Percentiles rank a stretch among this genome's conserved stretches.
Evolutionary conservation across 352 stramenopile species (phyloP).

Genomic region (Globisporangium mamillatum): DNA sequence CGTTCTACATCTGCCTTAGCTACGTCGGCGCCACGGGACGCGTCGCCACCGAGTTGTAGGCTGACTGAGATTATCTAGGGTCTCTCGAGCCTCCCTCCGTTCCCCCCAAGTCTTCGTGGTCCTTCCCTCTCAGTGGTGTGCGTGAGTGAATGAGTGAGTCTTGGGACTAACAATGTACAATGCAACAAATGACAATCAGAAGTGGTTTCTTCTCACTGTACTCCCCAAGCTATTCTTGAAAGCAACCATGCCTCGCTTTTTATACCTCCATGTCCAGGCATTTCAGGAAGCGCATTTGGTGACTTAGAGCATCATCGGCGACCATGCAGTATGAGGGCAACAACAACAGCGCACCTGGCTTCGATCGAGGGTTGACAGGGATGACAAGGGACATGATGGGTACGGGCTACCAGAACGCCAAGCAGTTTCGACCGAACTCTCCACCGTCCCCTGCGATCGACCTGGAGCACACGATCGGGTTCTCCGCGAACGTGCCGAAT

Average conservation of each 20-base stretch:
- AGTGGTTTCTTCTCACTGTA: background rate
- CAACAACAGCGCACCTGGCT: slow-evolving; percentile 15
- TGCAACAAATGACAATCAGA: background rate
- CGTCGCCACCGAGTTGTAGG: background rate
- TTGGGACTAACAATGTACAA: background rate
- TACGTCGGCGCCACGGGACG: slow-evolving; percentile 41
- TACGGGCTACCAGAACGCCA: background rate
- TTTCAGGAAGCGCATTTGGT: background rate
- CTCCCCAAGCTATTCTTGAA: background rate
- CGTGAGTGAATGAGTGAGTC: no score
- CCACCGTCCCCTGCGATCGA: slow-evolving; percentile 47
- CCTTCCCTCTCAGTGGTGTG: background rate
- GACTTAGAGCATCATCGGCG: background rate
- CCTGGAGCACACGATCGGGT: slow-evolving; percentile 92
- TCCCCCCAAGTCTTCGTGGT: background rate
- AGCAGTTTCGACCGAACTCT: slow-evolving; percentile 4
- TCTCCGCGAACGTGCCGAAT: slow-evolving; percentile 68
- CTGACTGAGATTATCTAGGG: background rate
- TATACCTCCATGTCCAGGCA: background rate
- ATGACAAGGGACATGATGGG: background rate
- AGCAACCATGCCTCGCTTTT: background rate
- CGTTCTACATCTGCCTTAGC: slow-evolving; percentile 78
- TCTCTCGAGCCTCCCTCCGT: background rate
- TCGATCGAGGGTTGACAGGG: background rate
- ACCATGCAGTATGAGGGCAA: slow-evolving; percentile 31